phyloP scores from a whole-genome alignment of 2,329 filamentous ascomycete genomes.

The Fusarium sp. region DNA sequence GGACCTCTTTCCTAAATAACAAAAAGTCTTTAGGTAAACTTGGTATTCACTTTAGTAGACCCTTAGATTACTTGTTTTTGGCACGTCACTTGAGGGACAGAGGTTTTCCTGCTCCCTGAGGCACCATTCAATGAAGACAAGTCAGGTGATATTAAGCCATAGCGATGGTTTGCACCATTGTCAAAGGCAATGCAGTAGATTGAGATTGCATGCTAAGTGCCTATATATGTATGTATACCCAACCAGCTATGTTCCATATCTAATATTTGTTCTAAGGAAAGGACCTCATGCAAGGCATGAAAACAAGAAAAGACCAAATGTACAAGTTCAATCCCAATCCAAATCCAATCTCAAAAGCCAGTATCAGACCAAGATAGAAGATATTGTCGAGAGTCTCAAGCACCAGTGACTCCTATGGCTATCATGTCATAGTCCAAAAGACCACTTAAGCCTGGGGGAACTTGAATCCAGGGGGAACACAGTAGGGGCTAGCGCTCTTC shows the following conservation, averaged over 20 bases:
- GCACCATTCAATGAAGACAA: rapidly evolving
- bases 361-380: neutral
- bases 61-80: too few species aligned
- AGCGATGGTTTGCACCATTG: rapidly evolving
- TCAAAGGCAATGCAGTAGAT: conserved; percentile 32
- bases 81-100: too few species aligned
- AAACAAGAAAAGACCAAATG: conserved; percentile 22
- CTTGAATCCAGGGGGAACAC: conserved; percentile 47
- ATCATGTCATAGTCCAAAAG: neutral
- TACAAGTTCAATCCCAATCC: conserved; percentile 6
- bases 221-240: conserved; percentile 30
- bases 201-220: conserved; percentile 27
- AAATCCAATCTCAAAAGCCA: neutral
- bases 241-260: conserved; percentile 17
- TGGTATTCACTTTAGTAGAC: too few species aligned
- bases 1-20: too few species aligned
- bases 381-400: neutral
- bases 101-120: rapidly evolving
- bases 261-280: conserved; percentile 30
- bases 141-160: rapidly evolving
- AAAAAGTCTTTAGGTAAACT: too few species aligned
- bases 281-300: conserved; percentile 45
- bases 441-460: conserved; percentile 37
- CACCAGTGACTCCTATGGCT: neutral
- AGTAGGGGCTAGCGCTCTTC: conserved; percentile 51